Percentiles rank a stretch among this genome's conserved stretches.
Evolutionary conservation across 2,329 filamentous ascomycete species (phyloP).

Genomic region (Madurella mycetomatis): DNA sequence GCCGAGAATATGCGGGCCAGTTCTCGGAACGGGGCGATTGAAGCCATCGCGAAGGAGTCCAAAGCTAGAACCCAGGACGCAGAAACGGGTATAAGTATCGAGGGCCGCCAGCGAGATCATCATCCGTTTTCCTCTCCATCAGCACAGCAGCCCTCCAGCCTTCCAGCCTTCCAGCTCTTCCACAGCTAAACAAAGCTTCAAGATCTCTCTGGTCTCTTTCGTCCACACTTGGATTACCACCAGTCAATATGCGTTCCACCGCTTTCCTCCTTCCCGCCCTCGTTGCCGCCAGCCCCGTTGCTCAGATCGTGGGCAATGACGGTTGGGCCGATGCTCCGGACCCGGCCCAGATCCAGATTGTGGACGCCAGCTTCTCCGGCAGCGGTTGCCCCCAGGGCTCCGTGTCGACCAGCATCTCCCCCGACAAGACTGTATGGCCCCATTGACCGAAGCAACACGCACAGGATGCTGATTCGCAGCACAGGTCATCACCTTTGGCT

Average conservation of each 20-base stretch:
- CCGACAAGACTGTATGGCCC: conserved; percentile 37
- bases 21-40: conserved; percentile 5
- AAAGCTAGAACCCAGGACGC: conserved; percentile 4
- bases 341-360: conserved; percentile 39
- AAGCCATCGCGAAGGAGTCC: conserved; percentile 11
- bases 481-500: conserved; percentile 44
- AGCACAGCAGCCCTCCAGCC: conserved; percentile 21
- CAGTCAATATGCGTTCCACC: conserved; percentile 36
- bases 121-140: conserved; percentile 19
- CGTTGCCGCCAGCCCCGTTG: conserved; percentile 34
- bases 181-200: conserved; percentile 8
- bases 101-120: conserved; percentile 15
- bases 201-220: conserved; percentile 11
- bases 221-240: conserved; percentile 4
- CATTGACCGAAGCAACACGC: neutral
- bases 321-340: conserved; percentile 34
- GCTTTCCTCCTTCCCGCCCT: conserved; percentile 35
- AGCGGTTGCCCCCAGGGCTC: conserved; percentile 42
- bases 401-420: conserved; percentile 40
- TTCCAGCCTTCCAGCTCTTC: conserved; percentile 11
- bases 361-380: conserved; percentile 38
- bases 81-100: conserved; percentile 27
- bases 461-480: conserved; percentile 5
- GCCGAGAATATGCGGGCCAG: conserved; percentile 19
- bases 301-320: conserved; percentile 24